A percentile compares a stretch with the other conserved stretches of the same genome.
Evolutionary conservation across 139 green algal species (phyloP).

Genomic region (Diplosphaera chodatii): DNA sequence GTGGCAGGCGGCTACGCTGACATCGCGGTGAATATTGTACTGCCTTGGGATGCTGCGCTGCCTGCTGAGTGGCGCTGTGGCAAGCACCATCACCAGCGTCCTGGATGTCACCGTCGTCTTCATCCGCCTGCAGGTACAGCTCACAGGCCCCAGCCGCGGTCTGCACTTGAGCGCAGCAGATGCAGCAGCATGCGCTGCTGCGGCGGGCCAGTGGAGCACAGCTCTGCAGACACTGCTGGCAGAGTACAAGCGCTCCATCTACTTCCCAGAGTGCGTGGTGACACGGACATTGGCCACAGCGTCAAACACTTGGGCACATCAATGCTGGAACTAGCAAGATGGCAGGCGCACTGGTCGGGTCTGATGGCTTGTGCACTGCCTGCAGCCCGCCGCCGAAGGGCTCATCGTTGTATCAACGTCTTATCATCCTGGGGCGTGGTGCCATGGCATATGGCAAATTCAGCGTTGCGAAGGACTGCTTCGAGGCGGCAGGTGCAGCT

Average conservation of each 20-base stretch:
- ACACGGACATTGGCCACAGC: too few relatives aligned
- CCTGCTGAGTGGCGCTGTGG: too few relatives aligned
- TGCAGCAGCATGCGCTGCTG: constrained; percentile 16
- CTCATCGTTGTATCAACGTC: constrained; percentile 16
- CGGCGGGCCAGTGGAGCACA: constrained; percentile 32
- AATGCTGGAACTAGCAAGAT: too few relatives aligned
- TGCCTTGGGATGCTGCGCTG: too few relatives aligned
- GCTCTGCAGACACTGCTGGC: constrained; percentile 16
- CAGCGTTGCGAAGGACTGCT: constrained; percentile 20
- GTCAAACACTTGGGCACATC: too few relatives aligned
- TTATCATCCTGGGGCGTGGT: constrained; percentile 30
- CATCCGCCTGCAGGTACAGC: neutral
- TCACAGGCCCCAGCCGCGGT: neutral
- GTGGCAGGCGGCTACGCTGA: constrained; percentile 24
- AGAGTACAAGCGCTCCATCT: constrained; percentile 28
- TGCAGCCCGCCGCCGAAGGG: constrained; percentile 21
- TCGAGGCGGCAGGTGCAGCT: constrained; percentile 31
- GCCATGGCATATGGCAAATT: constrained; percentile 40
- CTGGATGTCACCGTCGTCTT: too few relatives aligned
- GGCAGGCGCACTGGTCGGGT: too few relatives aligned
- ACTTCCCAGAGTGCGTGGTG: constrained; percentile 31
- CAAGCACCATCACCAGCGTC: too few relatives aligned
- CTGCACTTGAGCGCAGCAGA: neutral
- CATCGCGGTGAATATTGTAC: constrained; percentile 24
- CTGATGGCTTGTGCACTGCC: too few relatives aligned